These are phyloP conservation scores for Talaromyces atroroseus DNA, from an alignment of 2,329 filamentous ascomycete species.

Conservation along the genomic window DNA sequence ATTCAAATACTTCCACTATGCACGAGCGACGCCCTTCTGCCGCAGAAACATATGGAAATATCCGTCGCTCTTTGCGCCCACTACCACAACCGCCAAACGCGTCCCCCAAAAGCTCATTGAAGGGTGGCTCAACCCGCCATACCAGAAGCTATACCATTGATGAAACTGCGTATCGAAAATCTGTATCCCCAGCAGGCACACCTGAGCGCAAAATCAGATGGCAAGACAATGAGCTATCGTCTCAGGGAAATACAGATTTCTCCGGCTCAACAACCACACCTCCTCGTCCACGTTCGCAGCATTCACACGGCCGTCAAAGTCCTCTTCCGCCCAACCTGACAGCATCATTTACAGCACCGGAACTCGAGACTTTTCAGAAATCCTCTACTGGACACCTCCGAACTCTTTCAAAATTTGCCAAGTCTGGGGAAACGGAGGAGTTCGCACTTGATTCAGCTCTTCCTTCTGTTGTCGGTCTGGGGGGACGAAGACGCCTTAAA, in stretches of 20 bases:
- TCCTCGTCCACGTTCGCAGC: constrained; percentile 25
- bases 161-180: constrained; percentile 38
- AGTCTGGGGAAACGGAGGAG: constrained; percentile 69
- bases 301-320: constrained; percentile 27
- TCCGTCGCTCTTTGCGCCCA: constrained; percentile 71
- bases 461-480: constrained; percentile 81
- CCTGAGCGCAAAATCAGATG: constrained; percentile 26
- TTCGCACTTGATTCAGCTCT: constrained; percentile 72
- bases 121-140: constrained; percentile 33
- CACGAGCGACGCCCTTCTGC: constrained; percentile 36
- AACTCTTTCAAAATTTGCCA: constrained; percentile 75
- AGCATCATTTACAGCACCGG: constrained; percentile 57
- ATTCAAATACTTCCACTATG: constrained; percentile 31
- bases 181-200: constrained; percentile 25
- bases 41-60: constrained; percentile 64
- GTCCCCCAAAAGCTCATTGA: constrained; percentile 32
- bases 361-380: constrained; percentile 75
- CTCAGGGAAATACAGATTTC: constrained; percentile 14
- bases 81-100: constrained; percentile 61
- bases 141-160: constrained; percentile 61
- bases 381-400: constrained; percentile 87
- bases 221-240: constrained; percentile 26
- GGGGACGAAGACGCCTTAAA: constrained; percentile 78
- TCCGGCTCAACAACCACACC: constrained; percentile 19
- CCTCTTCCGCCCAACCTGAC: constrained; percentile 28